phyloP scores from a whole-genome alignment of 768 basidiomycete species.

The Hypholoma sublateritium region DNA sequence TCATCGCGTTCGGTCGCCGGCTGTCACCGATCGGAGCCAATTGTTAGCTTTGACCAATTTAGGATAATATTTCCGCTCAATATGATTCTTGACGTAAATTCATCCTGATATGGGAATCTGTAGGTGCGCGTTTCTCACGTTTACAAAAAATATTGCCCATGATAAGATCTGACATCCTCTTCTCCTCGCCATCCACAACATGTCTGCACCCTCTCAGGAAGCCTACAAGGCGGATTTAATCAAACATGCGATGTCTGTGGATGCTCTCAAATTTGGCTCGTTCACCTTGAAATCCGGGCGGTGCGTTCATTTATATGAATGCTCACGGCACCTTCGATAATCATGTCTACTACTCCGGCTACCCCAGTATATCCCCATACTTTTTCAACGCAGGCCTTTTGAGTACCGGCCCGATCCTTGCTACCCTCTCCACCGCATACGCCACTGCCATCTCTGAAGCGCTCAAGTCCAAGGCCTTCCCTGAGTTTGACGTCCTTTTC shows the following conservation, averaged over 20 bases:
- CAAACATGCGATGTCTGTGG: slow-evolving; percentile 61
- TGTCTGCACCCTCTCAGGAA: slow-evolving; percentile 10
- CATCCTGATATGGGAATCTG: too few species aligned
- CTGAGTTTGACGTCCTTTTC: slow-evolving; percentile 80
- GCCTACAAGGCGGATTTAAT: slow-evolving; percentile 67
- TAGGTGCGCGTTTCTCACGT: too few species aligned
- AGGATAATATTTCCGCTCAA: too few species aligned
- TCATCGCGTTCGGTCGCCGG: too few species aligned
- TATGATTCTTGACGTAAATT: too few species aligned
- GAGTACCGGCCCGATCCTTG: slow-evolving; percentile 78
- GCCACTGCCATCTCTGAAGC: slow-evolving; percentile 74
- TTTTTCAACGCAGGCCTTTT: slow-evolving; percentile 96
- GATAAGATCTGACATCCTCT: too few species aligned
- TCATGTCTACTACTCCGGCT: slow-evolving; percentile 34
- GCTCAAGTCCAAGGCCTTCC: slow-evolving; percentile 30
- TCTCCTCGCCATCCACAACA: neutral
- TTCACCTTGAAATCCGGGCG: slow-evolving; percentile 96
- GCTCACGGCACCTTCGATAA: neutral
- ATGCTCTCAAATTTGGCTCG: slow-evolving; percentile 85
- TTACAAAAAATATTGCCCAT: too few species aligned
- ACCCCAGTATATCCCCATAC: slow-evolving; percentile 80
- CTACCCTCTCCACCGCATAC: slow-evolving; percentile 77
- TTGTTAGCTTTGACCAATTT: too few species aligned
- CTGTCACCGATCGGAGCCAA: too few species aligned
- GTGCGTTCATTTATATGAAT: slow-evolving; percentile 41